Conservation (phyloP, 2,329 filamentous ascomycete species). For the Cytospora mali region DNA sequence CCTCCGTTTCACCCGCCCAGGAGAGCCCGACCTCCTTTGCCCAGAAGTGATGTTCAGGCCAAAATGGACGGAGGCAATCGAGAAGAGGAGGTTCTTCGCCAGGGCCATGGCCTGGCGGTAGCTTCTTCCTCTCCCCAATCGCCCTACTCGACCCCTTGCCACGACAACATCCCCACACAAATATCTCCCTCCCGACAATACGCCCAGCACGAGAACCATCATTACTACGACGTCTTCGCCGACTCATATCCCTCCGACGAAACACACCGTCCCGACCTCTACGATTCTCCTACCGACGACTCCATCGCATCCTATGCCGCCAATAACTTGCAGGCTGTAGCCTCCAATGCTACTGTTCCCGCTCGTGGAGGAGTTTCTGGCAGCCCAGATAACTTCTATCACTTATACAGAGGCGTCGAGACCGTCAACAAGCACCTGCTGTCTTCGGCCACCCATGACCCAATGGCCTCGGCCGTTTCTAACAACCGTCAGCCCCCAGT, state of each 20-base stretch:
- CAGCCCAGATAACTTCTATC: slow-evolving; percentile 61
- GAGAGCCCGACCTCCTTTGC: slow-evolving; percentile 21
- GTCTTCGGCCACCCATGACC: slow-evolving; percentile 41
- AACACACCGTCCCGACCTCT: not conserved
- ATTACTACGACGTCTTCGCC: slow-evolving; percentile 31
- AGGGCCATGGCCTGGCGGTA: slow-evolving; percentile 37
- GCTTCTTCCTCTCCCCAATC: slow-evolving; percentile 35
- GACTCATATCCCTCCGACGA: slow-evolving; percentile 17
- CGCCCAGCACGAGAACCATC: slow-evolving; percentile 32
- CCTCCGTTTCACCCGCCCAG: slow-evolving; percentile 23
- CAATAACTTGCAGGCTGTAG: slow-evolving; percentile 42
- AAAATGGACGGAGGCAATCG: slow-evolving; percentile 53
- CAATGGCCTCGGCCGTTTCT: slow-evolving; percentile 43
- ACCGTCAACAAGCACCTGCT: slow-evolving; percentile 44
- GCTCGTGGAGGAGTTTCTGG: slow-evolving; percentile 39
- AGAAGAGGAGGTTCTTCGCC: slow-evolving; percentile 45
- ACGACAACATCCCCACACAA: slow-evolving; percentile 34
- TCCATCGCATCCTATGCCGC: slow-evolving; percentile 42
- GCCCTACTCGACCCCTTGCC: slow-evolving; percentile 34
- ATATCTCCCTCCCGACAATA: slow-evolving; percentile 28
- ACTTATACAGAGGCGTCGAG: slow-evolving; percentile 48
- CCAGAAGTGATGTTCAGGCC: slow-evolving; percentile 41
- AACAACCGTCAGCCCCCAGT: slow-evolving; percentile 47
- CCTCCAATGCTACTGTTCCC: slow-evolving; percentile 41
- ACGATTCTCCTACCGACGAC: slow-evolving; percentile 30